Conservation (phyloP, 148 eudicot species). For the Linanthus parryae region DNA sequence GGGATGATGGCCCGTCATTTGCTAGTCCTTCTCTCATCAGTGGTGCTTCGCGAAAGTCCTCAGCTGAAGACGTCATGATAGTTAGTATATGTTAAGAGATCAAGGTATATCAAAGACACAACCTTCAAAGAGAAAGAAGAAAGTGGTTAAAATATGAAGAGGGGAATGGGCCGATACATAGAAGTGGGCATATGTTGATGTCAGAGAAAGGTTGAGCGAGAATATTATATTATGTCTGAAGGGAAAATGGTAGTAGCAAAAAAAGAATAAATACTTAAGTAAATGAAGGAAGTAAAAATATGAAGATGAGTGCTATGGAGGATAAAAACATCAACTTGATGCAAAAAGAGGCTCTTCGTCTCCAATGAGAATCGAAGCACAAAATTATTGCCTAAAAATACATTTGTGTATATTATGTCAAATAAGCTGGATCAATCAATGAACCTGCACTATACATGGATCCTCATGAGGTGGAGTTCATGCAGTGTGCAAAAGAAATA, state of each 20-base stretch:
- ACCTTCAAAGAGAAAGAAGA: slow-evolving; percentile 77
- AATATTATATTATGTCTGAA: slow-evolving; percentile 90
- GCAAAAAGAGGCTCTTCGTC: slow-evolving; percentile 94
- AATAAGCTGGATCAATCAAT: slow-evolving; percentile 94
- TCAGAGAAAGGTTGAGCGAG: slow-evolving; percentile 88
- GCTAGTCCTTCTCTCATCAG: slow-evolving; percentile 45
- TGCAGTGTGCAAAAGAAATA: slow-evolving; percentile 89
- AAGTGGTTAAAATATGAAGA: slow-evolving; percentile 97
- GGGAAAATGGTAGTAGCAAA: slow-evolving; percentile 95
- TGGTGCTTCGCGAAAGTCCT: slow-evolving; percentile 58
- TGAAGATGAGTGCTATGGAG: slow-evolving; percentile 99
- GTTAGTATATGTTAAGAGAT: slow-evolving; percentile 62
- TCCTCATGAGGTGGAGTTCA: slow-evolving; percentile 93
- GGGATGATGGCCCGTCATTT: slow-evolving; percentile 82
- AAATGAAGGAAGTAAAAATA: slow-evolving; percentile 98
- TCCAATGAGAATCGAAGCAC: slow-evolving; percentile 94
- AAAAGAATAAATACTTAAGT: slow-evolving; percentile 96
- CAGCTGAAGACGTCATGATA: slow-evolving; percentile 73
- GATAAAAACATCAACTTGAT: slow-evolving; percentile 95
- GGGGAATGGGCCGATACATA: slow-evolving; percentile 99
- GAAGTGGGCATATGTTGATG: slow-evolving; percentile 98
- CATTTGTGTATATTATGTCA: slow-evolving; percentile 83
- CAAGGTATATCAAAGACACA: slow-evolving; percentile 73
- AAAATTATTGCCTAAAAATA: slow-evolving; percentile 80
- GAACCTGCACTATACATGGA: slow-evolving; percentile 93